Percentiles rank a stretch among this genome's conserved stretches.
Conservation (phyloP, 306 rosid genomes). For the Ochetophila trinervis region DNA sequence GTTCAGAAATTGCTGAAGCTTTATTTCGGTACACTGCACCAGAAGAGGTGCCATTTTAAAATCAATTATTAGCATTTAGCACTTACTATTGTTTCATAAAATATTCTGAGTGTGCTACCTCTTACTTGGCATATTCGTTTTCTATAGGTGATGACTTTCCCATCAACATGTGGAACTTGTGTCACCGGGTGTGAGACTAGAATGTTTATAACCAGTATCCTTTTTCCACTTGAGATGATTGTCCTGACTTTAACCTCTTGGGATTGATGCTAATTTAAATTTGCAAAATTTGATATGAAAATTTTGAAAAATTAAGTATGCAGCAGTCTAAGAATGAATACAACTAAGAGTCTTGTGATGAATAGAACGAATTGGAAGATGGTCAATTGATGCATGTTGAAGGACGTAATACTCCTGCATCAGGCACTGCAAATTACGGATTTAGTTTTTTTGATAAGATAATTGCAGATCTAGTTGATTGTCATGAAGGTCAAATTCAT, state of each 20-base stretch:
- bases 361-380: no score
- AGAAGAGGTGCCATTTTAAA: constrained; percentile 61
- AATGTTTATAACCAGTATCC: constrained; percentile 94
- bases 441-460: not conserved
- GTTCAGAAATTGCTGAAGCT: constrained; percentile 77
- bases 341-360: no score
- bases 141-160: constrained; percentile 94
- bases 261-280: no score
- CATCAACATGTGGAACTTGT: constrained; percentile 90
- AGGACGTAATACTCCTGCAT: no score
- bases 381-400: no score
- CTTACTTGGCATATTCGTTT: not conserved
- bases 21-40: constrained; percentile 87
- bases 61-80: not conserved
- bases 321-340: no score
- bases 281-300: no score
- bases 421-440: no score
- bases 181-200: constrained; percentile 74
- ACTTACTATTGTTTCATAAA: not conserved
- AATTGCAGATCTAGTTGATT: not conserved
- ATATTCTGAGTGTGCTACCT: constrained; percentile 12
- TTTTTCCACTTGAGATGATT: constrained; percentile 7
- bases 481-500: not conserved
- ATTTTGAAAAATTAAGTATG: no score
- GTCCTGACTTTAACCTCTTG: no score